Base-by-base conservation (phyloP, 371 early-diverging fungal species). In the Mortierella sp. region DNA sequence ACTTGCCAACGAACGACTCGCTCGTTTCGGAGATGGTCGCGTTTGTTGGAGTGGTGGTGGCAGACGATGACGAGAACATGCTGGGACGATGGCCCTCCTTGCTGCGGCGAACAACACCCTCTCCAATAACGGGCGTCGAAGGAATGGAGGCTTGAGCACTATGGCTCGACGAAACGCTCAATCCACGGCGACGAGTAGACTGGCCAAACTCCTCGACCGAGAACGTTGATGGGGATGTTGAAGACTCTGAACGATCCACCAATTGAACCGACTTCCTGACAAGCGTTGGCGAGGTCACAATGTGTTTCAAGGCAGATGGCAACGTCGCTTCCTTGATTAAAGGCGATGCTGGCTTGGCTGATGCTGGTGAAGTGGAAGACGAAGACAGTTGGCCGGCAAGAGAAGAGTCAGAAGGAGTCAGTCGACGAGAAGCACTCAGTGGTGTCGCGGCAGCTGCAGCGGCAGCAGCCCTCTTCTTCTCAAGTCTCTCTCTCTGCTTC, bases 401-500 rank as follows among this genome's bases (percentile, higher is more conserved):
- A 16, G 45, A 45, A 45, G 55, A 14, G 1, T 74, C 76, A 1
- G 71, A 63, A 39, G 69, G 66, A 0, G 72, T 75, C 43, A 79
- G 34, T 2, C 80, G 67, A 31, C 76, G 76, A 19, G 66, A 55
- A 19, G 48, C 58, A 43, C 68, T 68, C 43, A 53, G 8, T 16
- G 75, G 41, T 24, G 71, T 5, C 19, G 76, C 47, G 7, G 80
- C 73, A 4, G 76, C 73, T 7, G 53, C 65, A 5, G 65, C 53
- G 14, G 53, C 48, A 2, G 77, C 71, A 10, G 83, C 83, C 5
- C 72, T 68, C 61, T 78, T 82, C 69, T 82, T 50, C 64, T 82
- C 83, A 48, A 82, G 41, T 26, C 83, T 53, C 70, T 82, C 83
- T 8, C 75, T 68, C 29, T 82, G 83, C 55, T 64, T 77, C 65